Percentiles rank a stretch among this genome's conserved stretches.
These are phyloP conservation scores for Colletotrichum sansevieriae DNA, from an alignment of 2,329 filamentous ascomycete genomes.

Conservation along the genomic window DNA sequence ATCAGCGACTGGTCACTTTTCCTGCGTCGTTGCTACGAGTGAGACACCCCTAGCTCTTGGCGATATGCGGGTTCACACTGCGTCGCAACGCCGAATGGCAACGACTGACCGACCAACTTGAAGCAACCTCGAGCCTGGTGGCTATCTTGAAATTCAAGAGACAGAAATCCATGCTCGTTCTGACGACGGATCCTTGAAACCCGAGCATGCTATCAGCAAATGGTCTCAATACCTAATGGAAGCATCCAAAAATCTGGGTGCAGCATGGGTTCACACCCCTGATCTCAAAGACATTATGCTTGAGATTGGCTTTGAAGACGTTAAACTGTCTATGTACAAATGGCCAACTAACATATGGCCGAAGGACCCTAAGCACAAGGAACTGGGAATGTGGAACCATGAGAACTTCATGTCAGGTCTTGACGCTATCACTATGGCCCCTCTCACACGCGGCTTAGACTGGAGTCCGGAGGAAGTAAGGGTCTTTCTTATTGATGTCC, in stretches of 20 bases:
- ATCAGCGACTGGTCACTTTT: conserved; percentile 43
- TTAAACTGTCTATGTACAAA: conserved; percentile 46
- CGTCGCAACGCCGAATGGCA: no score
- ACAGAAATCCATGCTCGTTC: conserved; percentile 52
- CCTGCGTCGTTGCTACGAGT: conserved; percentile 40
- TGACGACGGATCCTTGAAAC: conserved; percentile 56
- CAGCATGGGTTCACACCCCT: conserved; percentile 43
- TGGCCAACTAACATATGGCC: conserved; percentile 55
- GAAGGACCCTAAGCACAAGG: conserved; percentile 49
- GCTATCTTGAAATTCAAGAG: conserved; percentile 59
- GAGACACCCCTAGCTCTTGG: background rate
- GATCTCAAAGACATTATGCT: conserved; percentile 54
- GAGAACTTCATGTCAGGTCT: no score
- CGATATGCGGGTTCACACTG: no score
- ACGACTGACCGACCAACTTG: background rate
- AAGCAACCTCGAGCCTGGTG: conserved; percentile 55
- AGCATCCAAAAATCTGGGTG: background rate
- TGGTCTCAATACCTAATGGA: background rate
- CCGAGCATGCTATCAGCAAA: conserved; percentile 7
- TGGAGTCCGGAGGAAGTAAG: no score
- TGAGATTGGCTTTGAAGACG: conserved; percentile 63
- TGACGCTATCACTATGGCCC: background rate
- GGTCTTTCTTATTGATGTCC: no score
- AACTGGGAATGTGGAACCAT: conserved; percentile 50
- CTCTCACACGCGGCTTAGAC: background rate